Evolutionary conservation across 148 eudicot genomes (phyloP).

Genomic region (Rhododendron vialii): DNA sequence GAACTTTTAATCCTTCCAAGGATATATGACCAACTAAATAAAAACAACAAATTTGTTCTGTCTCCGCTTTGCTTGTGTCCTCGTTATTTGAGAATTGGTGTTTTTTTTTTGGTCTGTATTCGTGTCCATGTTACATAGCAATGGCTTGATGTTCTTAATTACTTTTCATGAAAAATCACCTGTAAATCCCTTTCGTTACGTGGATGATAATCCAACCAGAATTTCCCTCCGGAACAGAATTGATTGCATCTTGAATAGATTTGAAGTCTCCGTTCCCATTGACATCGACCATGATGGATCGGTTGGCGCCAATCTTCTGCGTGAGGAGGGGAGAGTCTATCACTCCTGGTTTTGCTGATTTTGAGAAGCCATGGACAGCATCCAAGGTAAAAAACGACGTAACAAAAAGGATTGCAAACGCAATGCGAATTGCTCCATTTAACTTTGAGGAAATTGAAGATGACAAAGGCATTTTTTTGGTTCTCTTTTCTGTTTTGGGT

Average conservation of each 20-base stretch:
- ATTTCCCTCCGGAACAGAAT: conserved; percentile 71
- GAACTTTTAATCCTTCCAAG: too few species aligned
- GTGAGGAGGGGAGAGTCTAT: conserved; percentile 44
- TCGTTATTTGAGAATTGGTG: too few species aligned
- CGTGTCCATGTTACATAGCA: not conserved
- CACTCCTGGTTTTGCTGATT: conserved; percentile 10
- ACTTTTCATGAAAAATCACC: conserved; percentile 22
- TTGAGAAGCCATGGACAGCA: conserved; percentile 23
- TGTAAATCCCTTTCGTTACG: conserved; percentile 64
- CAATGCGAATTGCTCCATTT: conserved; percentile 13
- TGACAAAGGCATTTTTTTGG: conserved; percentile 6
- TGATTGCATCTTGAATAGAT: conserved; percentile 72
- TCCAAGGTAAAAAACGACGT: conserved; percentile 4
- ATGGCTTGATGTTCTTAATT: not conserved
- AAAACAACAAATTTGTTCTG: too few species aligned
- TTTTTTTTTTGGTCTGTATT: too few species aligned
- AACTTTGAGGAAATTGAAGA: conserved; percentile 5
- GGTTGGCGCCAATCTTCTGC: conserved; percentile 32
- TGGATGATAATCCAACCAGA: conserved; percentile 68
- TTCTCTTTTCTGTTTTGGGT: not conserved
- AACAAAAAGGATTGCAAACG: conserved; percentile 17
- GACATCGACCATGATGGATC: conserved; percentile 53
- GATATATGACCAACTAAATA: too few species aligned
- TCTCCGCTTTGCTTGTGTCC: too few species aligned
- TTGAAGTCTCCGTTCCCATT: conserved; percentile 61